Evolutionary conservation across 441 rosid genomes (phyloP).

Genomic region (Corymbia calophylla): DNA sequence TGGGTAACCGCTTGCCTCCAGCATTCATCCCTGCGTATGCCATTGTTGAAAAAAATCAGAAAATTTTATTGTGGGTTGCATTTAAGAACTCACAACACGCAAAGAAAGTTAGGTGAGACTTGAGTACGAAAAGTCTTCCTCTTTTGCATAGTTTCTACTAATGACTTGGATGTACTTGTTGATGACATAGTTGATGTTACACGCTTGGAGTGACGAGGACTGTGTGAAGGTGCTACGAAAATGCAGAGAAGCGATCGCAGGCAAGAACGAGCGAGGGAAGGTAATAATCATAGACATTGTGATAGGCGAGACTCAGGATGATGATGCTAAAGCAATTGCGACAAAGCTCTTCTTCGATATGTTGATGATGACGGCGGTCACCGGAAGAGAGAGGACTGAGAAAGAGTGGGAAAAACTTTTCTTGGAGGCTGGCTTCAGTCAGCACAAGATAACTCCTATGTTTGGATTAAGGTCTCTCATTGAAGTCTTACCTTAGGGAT

Average conservation of each 20-base stretch:
- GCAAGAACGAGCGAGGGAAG: neutral
- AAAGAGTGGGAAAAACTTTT: slow-evolving; percentile 17
- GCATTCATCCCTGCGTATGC: neutral
- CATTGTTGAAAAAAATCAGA: neutral
- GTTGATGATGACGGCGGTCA: neutral
- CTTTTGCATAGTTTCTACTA: neutral
- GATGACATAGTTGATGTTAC: slow-evolving; percentile 1
- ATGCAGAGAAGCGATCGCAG: slow-evolving; percentile 2
- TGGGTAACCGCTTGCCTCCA: no score
- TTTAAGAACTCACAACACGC: neutral
- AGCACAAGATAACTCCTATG: slow-evolving; percentile 9
- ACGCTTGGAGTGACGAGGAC: slow-evolving; percentile 10
- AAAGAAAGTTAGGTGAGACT: neutral
- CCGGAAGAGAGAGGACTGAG: slow-evolving; percentile 8
- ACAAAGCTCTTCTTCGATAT: slow-evolving; percentile 8
- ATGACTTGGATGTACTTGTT: neutral
- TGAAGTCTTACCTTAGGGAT: slow-evolving; percentile 9
- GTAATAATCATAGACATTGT: slow-evolving; percentile 12
- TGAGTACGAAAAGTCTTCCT: neutral
- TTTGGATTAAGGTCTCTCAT: slow-evolving; percentile 22
- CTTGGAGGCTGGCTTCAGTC: slow-evolving; percentile 17
- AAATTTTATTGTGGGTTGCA: neutral
- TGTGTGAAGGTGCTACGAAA: slow-evolving; percentile 2
- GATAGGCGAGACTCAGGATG: neutral
- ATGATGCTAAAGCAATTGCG: neutral